Evolutionary conservation across 2,329 filamentous ascomycete species (phyloP).

Genomic region (Tolypocladium endophyticum): DNA sequence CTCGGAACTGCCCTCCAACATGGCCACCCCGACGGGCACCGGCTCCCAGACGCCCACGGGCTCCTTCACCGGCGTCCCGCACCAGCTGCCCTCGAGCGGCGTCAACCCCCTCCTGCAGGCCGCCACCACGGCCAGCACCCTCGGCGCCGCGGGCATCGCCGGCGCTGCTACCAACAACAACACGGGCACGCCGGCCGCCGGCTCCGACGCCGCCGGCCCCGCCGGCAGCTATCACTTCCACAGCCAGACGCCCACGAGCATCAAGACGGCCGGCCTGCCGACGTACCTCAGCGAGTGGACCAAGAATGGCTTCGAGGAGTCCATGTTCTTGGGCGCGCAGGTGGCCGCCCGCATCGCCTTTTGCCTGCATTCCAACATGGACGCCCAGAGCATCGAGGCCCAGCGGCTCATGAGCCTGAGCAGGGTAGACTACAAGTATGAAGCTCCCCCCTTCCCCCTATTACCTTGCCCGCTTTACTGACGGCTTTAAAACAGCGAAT

Average conservation of each 20-base stretch:
- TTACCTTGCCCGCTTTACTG: conserved; percentile 3
- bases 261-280: conserved; percentile 67
- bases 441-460: not conserved
- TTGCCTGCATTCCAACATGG: conserved; percentile 45
- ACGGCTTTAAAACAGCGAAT: conserved; percentile 27
- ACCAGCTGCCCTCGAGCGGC: conserved; percentile 44
- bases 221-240: conserved; percentile 41
- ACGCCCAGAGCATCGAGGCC: conserved; percentile 38
- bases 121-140: conserved; percentile 64
- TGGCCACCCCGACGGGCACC: conserved; percentile 83
- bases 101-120: conserved; percentile 90
- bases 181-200: conserved; percentile 28
- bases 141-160: conserved; percentile 32
- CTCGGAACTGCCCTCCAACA: conserved; percentile 86
- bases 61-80: conserved; percentile 41
- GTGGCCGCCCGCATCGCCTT: conserved; percentile 60
- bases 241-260: conserved; percentile 68
- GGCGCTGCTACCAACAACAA: conserved; percentile 11
- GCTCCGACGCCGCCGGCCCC: conserved; percentile 27
- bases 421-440: conserved; percentile 52
- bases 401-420: conserved; percentile 47
- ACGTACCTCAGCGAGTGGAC: conserved; percentile 90
- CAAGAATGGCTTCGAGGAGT: conserved; percentile 68
- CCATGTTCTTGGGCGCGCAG: conserved; percentile 77
- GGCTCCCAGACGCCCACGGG: conserved; percentile 81